Conservation (phyloP, 2,329 filamentous ascomycete species). For the Fusarium paranaense region DNA sequence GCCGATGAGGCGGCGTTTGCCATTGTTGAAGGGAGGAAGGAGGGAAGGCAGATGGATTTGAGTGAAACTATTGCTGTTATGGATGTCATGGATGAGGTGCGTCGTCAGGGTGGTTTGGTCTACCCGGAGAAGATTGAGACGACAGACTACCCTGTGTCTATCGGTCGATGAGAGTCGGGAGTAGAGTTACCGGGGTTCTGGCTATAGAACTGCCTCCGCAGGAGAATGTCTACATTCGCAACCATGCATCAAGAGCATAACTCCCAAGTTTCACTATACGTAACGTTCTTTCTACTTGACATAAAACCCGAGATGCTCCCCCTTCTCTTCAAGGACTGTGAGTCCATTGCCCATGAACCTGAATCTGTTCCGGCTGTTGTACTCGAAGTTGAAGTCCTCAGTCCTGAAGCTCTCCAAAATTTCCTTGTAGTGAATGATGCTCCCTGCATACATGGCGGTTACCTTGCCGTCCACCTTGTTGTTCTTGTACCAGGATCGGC, state of each 20-base stretch:
- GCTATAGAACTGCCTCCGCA: not conserved
- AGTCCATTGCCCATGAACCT: not conserved
- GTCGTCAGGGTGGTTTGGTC: conserved; percentile 62
- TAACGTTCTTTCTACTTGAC: too few species aligned
- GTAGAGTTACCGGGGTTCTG: not conserved
- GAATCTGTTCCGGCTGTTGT: not conserved
- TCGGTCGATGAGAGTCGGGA: not conserved
- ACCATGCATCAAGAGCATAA: too few species aligned
- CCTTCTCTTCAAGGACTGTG: not conserved
- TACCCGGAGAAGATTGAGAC: conserved; percentile 57
- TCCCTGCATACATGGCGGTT: not conserved
- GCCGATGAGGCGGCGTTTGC: conserved; percentile 81
- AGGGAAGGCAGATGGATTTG: conserved; percentile 76
- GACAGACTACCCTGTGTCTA: conserved; percentile 5
- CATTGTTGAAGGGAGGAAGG: conserved; percentile 78
- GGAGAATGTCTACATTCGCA: not conserved
- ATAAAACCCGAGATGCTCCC: not conserved
- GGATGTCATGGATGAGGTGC: conserved; percentile 71
- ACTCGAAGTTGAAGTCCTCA: not conserved
- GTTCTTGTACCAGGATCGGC: not conserved
- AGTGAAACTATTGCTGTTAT: conserved; percentile 85
- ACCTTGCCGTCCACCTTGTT: not conserved
- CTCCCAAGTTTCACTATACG: too few species aligned
- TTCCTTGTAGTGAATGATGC: not conserved
- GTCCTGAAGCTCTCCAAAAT: not conserved